Conservation (phyloP, 2,329 filamentous ascomycete genomes). For the Clonostachys rosea region DNA sequence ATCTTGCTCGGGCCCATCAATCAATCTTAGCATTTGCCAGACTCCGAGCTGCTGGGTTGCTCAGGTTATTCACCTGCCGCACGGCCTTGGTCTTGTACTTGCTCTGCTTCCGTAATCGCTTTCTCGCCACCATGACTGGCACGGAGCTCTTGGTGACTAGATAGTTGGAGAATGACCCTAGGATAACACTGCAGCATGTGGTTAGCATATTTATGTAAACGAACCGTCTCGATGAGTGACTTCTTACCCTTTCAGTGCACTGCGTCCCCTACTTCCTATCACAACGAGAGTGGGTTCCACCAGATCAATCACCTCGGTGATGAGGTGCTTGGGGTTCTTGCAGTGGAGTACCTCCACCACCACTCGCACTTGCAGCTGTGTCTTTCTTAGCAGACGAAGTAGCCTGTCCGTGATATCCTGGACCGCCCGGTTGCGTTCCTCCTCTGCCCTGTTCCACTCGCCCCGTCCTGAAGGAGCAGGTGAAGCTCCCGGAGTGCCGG, state of each 20-base stretch:
- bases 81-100: constrained; percentile 68
- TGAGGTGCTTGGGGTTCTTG: constrained; percentile 94
- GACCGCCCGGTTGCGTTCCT: constrained; percentile 77
- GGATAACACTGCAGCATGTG: constrained; percentile 62
- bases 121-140: constrained; percentile 95
- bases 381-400: constrained; percentile 83
- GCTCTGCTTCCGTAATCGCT: constrained; percentile 80
- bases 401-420: constrained; percentile 80
- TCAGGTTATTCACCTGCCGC: constrained; percentile 77
- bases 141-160: constrained; percentile 94
- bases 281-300: constrained; percentile 90
- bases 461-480: constrained; percentile 4
- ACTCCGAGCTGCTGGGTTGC: constrained; percentile 60
- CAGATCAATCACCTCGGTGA: constrained; percentile 94
- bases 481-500: constrained; percentile 3
- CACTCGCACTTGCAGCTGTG: constrained; percentile 84
- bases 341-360: constrained; percentile 97
- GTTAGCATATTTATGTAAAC: not conserved
- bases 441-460: constrained; percentile 59
- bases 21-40: constrained; percentile 74
- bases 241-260: constrained; percentile 84
- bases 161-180: constrained; percentile 97
- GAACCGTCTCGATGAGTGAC: not conserved
- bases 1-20: constrained; percentile 22
- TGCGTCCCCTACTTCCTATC: constrained; percentile 84